Evolutionary conservation across 1,284 basidiomycete species (phyloP), one percentile per base, ranked within the genome.

Genomic region (Apiotrichum gracile): DNA sequence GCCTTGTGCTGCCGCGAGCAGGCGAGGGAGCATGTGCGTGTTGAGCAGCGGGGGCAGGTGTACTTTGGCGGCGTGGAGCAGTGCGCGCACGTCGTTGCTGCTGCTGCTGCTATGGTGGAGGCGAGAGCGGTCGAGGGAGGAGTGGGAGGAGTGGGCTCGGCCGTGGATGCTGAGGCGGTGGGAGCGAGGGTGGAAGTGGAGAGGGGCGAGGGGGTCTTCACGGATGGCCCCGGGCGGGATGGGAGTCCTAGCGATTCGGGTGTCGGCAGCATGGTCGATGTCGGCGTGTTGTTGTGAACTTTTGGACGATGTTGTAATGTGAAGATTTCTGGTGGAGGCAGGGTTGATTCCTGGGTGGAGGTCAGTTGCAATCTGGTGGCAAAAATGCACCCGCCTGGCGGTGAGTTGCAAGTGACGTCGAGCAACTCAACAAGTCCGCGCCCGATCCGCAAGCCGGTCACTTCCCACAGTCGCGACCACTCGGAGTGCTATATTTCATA

Each of bases 11-110:
- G 64, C n/a, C 76, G 77, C 4, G 86, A 85, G 66, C 89, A 92
- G 1, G 78, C 62, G 2, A 85, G 73, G 1, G 88, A 91, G 71
- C 89, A 92, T 31, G 87, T 86, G 41, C 79, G 80, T 25, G 76
- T 75, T 4, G 75, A 64, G 74, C 89, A 92, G 31, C 86, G 80
- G 0, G 89, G 89, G 67, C 89, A 92, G 49, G 85, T 89, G 78
- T 92, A 92, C 63, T 81, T 85, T 0, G 84, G 38, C 66, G 60
- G 22, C n/a, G 40, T 33, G 29, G 33, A n/a, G 56, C 67, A 69
- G 47, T 65, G 49, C 6, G 50, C 57, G 42, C 65, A 67, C 22
- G 33, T 38, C 24, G 27, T 38, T 19, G 48, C 10, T 17, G 27
- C 41, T 9, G 41, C 14, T 5, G 44, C 13, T 14, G 44, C 17